Conservation (phyloP, 2,329 filamentous ascomycete genomes). For the Aaosphaeria arxii region DNA sequence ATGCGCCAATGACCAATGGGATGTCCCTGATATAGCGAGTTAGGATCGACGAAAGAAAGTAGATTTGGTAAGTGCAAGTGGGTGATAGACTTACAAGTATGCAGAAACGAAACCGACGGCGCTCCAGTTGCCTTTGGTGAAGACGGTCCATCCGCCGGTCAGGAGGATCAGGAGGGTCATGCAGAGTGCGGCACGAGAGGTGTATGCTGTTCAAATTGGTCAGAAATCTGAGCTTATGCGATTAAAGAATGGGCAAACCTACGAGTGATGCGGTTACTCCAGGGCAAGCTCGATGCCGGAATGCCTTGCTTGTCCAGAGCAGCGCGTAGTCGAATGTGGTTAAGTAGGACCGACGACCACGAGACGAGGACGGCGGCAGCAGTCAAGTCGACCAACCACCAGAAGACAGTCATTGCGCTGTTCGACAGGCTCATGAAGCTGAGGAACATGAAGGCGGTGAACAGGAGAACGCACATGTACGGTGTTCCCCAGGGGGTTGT, state of each 20-base stretch:
- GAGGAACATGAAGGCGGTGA: conserved; percentile 41
- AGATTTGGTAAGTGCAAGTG: conserved; percentile 28
- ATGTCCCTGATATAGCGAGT: conserved; percentile 44
- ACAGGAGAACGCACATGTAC: conserved; percentile 32
- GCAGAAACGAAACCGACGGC: conserved; percentile 31
- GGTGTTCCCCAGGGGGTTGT: conserved; percentile 42
- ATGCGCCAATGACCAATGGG: conserved; percentile 43
- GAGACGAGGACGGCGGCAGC: conserved; percentile 53
- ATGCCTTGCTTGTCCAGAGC: conserved; percentile 49
- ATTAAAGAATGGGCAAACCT: too few relatives aligned
- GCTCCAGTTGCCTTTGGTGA: conserved; percentile 45
- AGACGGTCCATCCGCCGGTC: conserved; percentile 58
- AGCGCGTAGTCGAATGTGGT: conserved; percentile 55
- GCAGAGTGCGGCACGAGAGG: conserved; percentile 28
- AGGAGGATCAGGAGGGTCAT: conserved; percentile 61
- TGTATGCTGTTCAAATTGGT: conserved; percentile 28
- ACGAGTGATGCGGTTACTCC: conserved; percentile 15
- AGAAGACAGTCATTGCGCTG: conserved; percentile 50
- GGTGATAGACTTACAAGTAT: conserved; percentile 19
- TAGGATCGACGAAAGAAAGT: conserved; percentile 11
- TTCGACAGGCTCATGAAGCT: conserved; percentile 48
- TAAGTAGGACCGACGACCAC: conserved; percentile 53
- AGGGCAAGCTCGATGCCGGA: conserved; percentile 39
- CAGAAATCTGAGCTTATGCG: too few relatives aligned
- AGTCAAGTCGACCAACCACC: conserved; percentile 67